phyloP scores from a whole-genome alignment of 2,329 filamentous ascomycete species.

The Aspergillus ruber region DNA sequence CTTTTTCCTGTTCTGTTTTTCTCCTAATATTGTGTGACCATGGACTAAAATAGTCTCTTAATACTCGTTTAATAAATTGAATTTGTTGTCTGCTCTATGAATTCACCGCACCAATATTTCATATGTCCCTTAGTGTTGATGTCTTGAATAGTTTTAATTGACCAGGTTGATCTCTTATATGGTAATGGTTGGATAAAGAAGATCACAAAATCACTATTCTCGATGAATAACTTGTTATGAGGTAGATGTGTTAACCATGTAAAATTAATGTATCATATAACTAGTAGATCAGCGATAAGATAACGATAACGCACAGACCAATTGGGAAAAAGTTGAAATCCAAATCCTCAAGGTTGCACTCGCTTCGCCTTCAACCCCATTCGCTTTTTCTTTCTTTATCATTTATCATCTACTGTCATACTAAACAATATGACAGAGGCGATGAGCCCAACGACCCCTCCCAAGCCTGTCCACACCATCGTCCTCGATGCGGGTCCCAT shows the following conservation, averaged over 20 bases:
- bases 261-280: neutral
- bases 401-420: neutral
- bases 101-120: too few species aligned
- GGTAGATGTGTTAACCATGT: too few species aligned
- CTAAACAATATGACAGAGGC: conserved; percentile 17
- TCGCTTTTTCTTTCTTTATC: neutral
- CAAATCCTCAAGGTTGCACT: conserved; percentile 1
- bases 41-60: too few species aligned
- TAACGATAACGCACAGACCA: conserved; percentile 34
- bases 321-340: conserved; percentile 22
- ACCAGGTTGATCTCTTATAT: too few species aligned
- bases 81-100: too few species aligned
- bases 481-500: conserved; percentile 88
- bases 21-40: too few species aligned
- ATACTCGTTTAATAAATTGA: too few species aligned
- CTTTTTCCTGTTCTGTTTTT: too few species aligned
- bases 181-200: too few species aligned
- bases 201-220: too few species aligned
- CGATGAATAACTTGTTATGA: neutral
- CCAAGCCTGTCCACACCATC: conserved; percentile 72
- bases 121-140: too few species aligned
- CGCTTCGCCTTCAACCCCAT: neutral
- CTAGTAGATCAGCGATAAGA: conserved; percentile 12
- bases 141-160: too few species aligned
- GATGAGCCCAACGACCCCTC: conserved; percentile 13